Evolutionary conservation across 306 rosid genomes (phyloP), one percentile per base, ranked within the genome.

Genomic region (Inga laurina): DNA sequence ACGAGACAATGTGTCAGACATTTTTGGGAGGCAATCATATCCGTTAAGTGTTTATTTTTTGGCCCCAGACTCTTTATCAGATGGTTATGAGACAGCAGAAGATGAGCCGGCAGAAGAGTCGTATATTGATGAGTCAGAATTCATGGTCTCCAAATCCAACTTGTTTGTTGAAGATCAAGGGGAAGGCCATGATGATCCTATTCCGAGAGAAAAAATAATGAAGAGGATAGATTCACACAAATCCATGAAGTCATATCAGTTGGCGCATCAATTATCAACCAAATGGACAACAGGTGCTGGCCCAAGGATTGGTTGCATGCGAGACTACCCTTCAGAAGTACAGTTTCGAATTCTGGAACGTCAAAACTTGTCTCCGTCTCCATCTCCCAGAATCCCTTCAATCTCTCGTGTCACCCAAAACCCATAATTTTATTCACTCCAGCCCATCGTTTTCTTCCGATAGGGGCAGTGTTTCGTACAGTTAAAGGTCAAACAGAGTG

Each of bases 281-380:
- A 90, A 69, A 83, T 94, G 97, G 97, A 85, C 93, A 73, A 94
- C 92, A 6, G 98, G 94, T 52, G 97, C 87, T 32, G 97, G 96
- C 22, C 94, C 97, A 8, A 82, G 96, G 35, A 94, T 94, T 64
- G 94, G 96, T n/a, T 92, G 94, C 88, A 88, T 92, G 89, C 90
- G 98, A 80, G 94, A 91, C 78, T 92, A 91, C 82, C 97, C 97
- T 56, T 74, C 88, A 8, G 91, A 92, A 84, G 92, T 92, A 82
- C 94, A 87, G 70, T 72, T 75, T 83, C 83, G 73, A 62, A 93
- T 89, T 68, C 79, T 92, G 59, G 91, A 90, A 84, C 88, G 86
- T 54, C 90, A 91, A 46, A 85, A 86, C 52, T 83, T 92, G 88
- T 89, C 91, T 46, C 71, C 79, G 6, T 62, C 79, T 24, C 71